Percentiles rank a stretch among this genome's conserved stretches.
phyloP scores from a whole-genome alignment of 148 eudicot species.

The Oxyria digyna region DNA sequence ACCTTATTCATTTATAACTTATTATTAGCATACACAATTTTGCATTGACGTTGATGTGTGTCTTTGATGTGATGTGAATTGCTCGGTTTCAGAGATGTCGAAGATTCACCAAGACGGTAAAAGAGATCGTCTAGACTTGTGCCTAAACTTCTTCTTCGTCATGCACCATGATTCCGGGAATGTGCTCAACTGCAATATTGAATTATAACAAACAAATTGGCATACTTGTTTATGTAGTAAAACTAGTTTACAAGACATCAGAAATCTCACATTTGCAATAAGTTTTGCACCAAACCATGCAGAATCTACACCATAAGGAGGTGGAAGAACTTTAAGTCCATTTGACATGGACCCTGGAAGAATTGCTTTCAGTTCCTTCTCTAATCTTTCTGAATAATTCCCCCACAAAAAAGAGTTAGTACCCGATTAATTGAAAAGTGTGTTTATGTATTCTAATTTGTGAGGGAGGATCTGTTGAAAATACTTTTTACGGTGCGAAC shows the following conservation, averaged over 20 bases:
- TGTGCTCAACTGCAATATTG: constrained; percentile 71
- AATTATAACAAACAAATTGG: neutral
- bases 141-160: constrained; percentile 47
- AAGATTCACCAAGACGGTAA: constrained; percentile 33
- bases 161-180: constrained; percentile 69
- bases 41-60: neutral
- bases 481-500: too few species aligned
- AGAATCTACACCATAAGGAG: constrained; percentile 71
- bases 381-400: constrained; percentile 55
- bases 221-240: neutral
- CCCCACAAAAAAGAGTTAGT: neutral
- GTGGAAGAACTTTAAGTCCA: constrained; percentile 65
- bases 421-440: neutral
- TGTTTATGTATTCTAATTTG: neutral
- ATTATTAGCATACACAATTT: too few species aligned
- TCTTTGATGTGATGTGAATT: neutral
- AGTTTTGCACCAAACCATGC: constrained; percentile 94
- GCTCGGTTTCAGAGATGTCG: too few species aligned
- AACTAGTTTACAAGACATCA: neutral
- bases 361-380: constrained; percentile 54
- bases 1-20: neutral
- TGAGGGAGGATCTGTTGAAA: too few species aligned
- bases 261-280: constrained; percentile 56
- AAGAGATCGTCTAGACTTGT: constrained; percentile 32
- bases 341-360: constrained; percentile 36